A percentile compares a stretch with the other conserved stretches of the same genome.
These are phyloP conservation scores for Debaryomyces coudertii DNA, from an alignment of 1,139 yeast genomes.

Conservation along the genomic window DNA sequence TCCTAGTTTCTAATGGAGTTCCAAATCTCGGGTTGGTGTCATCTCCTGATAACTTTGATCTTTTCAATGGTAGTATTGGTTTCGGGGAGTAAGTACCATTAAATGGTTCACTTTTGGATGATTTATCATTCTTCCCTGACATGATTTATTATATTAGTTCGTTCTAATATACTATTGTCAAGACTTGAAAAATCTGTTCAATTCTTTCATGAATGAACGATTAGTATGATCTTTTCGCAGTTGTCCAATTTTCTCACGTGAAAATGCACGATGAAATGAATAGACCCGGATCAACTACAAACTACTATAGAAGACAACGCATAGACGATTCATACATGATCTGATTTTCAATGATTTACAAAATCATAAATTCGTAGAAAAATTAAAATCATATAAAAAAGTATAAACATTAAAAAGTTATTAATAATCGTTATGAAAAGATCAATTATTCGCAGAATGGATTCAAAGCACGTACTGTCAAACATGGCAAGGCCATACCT, in stretches of 20 bases:
- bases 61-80: conserved; percentile 29
- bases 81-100: conserved; percentile 27
- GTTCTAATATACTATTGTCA: neutral
- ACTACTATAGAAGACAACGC: neutral
- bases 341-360: neutral
- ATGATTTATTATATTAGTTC: neutral
- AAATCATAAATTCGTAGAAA: conserved; percentile 10
- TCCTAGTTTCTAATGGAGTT: conserved; percentile 71
- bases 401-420: neutral
- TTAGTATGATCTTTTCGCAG: conserved; percentile 8
- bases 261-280: neutral
- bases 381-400: conserved; percentile 7
- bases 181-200: conserved; percentile 3
- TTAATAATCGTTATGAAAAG: neutral
- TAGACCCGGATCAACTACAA: neutral
- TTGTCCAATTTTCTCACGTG: conserved; percentile 8
- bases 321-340: neutral
- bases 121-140: conserved; percentile 7
- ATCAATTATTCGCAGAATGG: conserved; percentile 54
- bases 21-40: conserved; percentile 13
- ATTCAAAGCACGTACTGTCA: conserved; percentile 90
- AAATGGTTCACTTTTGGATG: conserved; percentile 5
- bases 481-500: conserved; percentile 93
- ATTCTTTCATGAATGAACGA: conserved; percentile 5
- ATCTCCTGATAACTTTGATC: conserved; percentile 24